Evolutionary conservation across 495 filamentous ascomycete species (phyloP), one percentile per base, ranked within the genome.

Genomic region (Xeromyces bisporus): DNA sequence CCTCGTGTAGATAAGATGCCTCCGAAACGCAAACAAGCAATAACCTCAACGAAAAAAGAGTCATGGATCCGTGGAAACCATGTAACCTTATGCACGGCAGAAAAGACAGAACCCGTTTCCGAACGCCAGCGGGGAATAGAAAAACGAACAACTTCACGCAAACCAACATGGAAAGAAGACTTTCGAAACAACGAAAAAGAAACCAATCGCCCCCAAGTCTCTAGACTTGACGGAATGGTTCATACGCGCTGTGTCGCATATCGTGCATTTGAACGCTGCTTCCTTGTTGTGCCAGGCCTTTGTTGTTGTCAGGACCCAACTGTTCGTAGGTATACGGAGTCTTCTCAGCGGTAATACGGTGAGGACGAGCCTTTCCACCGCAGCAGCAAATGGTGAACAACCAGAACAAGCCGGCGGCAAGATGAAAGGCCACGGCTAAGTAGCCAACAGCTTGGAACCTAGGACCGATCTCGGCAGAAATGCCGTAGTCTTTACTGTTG

Each of bases 351-450:
- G 45, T 58, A 21, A 64, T 20, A 20, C 47, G 52, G 43, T 53
- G 50, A 44, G 62, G 61, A 2, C 58, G 60, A 2, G 60, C 62
- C 39, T 57, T 55, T n/a, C 71, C 72, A 34, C 62, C 67, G 64
- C 87, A 93, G 73, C 86, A 94, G 77, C 87, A 94, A 34, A 73
- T 64, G 53, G 73, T 81, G 54, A 92, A 71, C 41, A 80, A 60
- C 87, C 87, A 96, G 75, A 93, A 93, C 42, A 92, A 41, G 35
- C 66, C 66, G 9, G 73, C 73, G 28, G 47, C 80, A 14, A 83
- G 41, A 27, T 77, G 72, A 51, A 91, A 89, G 18, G 64, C 77
- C 7, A 75, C 77, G 29, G 74, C 76, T 29, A 93, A 53, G 87
- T 87, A 96, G 29, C 73, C 67, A 3, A 67, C 54, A 15, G 65